Percentiles rank a stretch among this genome's conserved stretches.
phyloP scores from a whole-genome alignment of 1,284 basidiomycete species.

The Polyporus tsugae region DNA sequence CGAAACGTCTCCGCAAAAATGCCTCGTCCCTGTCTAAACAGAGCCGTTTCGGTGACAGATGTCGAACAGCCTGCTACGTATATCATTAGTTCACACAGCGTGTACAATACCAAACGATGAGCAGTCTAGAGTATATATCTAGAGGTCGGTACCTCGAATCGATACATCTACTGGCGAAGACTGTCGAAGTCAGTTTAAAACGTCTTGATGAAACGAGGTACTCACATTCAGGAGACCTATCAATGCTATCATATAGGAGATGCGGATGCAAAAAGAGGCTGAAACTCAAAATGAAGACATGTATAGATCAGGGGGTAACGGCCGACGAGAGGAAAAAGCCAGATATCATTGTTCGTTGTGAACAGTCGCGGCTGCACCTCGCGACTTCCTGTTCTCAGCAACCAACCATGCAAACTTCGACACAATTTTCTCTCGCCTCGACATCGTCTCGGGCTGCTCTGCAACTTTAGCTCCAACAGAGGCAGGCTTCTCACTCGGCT shows the following conservation, averaged over 20 bases:
- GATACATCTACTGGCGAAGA: background rate
- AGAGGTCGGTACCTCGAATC: too few species aligned
- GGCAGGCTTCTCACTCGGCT: background rate
- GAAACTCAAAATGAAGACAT: background rate
- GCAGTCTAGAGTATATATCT: too few species aligned
- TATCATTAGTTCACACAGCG: background rate
- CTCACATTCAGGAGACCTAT: background rate
- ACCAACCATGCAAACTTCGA: constrained; percentile 40
- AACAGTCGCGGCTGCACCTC: constrained; percentile 8
- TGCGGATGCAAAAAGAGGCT: background rate
- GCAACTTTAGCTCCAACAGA: background rate
- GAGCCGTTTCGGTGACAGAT: background rate
- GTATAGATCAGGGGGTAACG: background rate
- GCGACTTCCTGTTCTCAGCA: constrained; percentile 35
- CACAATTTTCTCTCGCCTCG: constrained; percentile 34
- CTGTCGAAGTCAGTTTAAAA: background rate
- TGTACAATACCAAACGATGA: background rate
- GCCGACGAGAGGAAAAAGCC: background rate
- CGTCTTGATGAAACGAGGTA: background rate
- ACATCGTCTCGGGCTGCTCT: constrained; percentile 7
- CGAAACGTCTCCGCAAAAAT: background rate
- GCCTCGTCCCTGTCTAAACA: background rate
- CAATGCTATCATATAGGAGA: too few species aligned
- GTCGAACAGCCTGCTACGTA: background rate
- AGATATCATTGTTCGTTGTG: constrained; percentile 14